Base-by-base conservation (phyloP, 2,329 filamentous ascomycete genomes). In the Pyrenochaeta sp. region DNA sequence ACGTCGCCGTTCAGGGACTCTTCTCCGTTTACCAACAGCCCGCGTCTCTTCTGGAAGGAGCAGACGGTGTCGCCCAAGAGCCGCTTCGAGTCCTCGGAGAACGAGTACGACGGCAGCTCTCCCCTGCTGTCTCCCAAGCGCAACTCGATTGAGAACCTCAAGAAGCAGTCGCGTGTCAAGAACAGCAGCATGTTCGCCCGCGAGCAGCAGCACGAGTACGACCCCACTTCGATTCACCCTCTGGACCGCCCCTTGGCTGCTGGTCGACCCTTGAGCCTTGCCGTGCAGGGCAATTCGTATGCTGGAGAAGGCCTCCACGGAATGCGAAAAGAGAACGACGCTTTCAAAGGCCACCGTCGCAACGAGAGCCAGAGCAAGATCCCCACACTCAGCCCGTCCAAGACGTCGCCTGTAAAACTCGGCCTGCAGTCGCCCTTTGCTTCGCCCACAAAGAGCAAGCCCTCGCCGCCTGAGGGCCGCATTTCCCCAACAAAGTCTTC, bases 161-260 rank as follows among this genome's bases (percentile, higher is more conserved):
- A 97, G 79, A 91, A 89, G 74, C 93, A 92, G 29, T 97, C 94
- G 49, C 90, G 95, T 56, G 95, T 99, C 69, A 97, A 94, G 83
- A 98, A 97, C 81, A 97, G 94, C 84, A 96, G 89, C 79, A 97
- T 98, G 83, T 91, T 97, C 74, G 92, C 92, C 36, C 89, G 93
- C 49, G 93, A 97, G 78, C 90, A 92, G 72, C 93, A 93, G 78
- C 87, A 92, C 75, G 90, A 96, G 80, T 97, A 97, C 81, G 92
- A 97, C 75, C 92, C 93, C 23, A 85, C 89, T 50, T 86, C 87
- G 62, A 78, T 92, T 49, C 89, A 90, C 40, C 83, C 90, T 54
- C 85, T 96, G 56, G 91, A 98, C 78, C 87, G 92, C 59, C 92
- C 93, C 32, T 82, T 96, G 62, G 87, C 90, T 71, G 89, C 77